Base-by-base conservation (phyloP, 352 stramenopile genomes). In the Globisporangium nunn region DNA sequence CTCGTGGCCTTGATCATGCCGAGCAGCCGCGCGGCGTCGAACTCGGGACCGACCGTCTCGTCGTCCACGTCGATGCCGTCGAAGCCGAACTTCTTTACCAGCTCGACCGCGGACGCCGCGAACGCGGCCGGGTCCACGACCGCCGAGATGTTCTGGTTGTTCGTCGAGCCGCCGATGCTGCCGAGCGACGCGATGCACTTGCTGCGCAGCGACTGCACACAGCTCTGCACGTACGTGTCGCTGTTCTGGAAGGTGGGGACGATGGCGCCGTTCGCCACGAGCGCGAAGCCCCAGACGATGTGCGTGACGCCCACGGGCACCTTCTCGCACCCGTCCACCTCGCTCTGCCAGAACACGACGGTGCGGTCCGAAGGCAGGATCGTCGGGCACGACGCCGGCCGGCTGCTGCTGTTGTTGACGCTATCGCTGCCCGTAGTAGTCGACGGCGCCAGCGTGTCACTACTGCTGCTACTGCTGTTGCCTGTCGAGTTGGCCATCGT, bases 281-380 rank as follows among this genome's bases (percentile, higher is more conserved):
- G 68, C n/a, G 82, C 79, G 43, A 92, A 92, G 53, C 74, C 75
- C 49, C 84, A 89, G 33, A 85, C 66, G 8, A 92, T 68, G 63
- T 92, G 82, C 3, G 82, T 91, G 40, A 92, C 82, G 12, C 82
- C 78, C 12, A 72, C 48, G 0, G 82, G 37, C n/a, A 91, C 73
- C 18, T 71, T 75, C 30, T 92, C 78, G 62, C 82, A 92, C 4
- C 79, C 82, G 15, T 66, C 64, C 55, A 89, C 74, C 66, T 92
- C 80, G 52, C 68, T 86, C 64, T 92, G 82, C 82, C 82, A 92
- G 67, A 92, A 92, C 23, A 72, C 78, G 11, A 92, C 74, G 0
- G 76, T 81, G 10, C 82, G 80, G n/a, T 85, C 59, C 28, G 81
- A 62, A 7, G 79, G 62, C 5, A 61, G 53, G 1, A 85, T 69